Conservation (phyloP, 139 green algal species). For the Chlamydomonas sp. region DNA sequence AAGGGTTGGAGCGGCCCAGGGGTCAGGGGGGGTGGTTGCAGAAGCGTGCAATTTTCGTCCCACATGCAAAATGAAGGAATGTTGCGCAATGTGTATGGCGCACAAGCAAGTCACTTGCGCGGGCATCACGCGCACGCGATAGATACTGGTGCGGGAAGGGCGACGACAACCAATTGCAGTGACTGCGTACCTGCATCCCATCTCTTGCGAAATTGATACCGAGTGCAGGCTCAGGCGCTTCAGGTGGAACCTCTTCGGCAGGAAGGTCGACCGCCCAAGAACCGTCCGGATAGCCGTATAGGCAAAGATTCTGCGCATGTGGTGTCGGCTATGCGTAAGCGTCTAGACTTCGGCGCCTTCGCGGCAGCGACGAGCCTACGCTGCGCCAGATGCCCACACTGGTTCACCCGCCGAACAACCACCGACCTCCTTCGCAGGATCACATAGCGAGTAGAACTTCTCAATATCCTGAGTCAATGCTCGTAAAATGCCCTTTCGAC, state of each 20-base stretch:
- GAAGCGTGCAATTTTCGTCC: background rate
- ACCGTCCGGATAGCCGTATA: slow-evolving; percentile 76
- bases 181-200: slow-evolving; percentile 63
- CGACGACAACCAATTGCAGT: background rate
- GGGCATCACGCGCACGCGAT: no score
- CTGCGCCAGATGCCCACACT: background rate
- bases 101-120: no score
- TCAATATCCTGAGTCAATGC: slow-evolving; percentile 16
- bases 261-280: slow-evolving; percentile 80
- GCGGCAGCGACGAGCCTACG: background rate
- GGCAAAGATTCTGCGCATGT: slow-evolving; percentile 44
- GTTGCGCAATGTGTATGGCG: no score
- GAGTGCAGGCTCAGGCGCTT: slow-evolving; percentile 89
- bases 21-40: background rate
- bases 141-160: no score
- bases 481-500: slow-evolving; percentile 15
- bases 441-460: slow-evolving; percentile 11
- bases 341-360: no score
- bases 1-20: no score
- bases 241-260: slow-evolving; percentile 90
- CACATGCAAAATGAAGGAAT: background rate
- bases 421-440: background rate
- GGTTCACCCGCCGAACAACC: background rate
- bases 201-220: slow-evolving; percentile 95
- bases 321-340: background rate